Evolutionary conservation across 2,329 filamentous ascomycete genomes (phyloP), one percentile per base, ranked within the genome.

Genomic region (Madurella mycetomatis): DNA sequence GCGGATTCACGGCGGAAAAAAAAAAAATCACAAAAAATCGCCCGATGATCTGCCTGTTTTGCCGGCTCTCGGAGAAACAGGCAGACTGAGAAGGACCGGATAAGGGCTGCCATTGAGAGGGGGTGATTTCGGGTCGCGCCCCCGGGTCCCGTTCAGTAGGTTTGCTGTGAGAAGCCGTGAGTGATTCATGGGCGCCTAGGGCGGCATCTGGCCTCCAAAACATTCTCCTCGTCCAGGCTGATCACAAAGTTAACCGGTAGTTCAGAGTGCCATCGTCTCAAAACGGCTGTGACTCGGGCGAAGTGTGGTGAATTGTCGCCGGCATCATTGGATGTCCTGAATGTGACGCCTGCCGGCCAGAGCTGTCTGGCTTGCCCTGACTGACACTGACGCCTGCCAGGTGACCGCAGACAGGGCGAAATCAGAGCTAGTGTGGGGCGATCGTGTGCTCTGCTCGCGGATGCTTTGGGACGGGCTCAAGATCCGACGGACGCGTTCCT

Each of bases 401-500:
- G 34, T 53, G 47, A 47, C 43, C 43, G 46, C 31, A 39, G 49
- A 25, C 41, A 46, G 45, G 40, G 16, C 32, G 43, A 52, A 46
- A 18, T 17, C 37, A 25, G 42, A 16, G 39, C 39, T 16, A 49
- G 49, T 34, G 19, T 15, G 15, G n/a, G 11, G 40, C 17, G 40
- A 16, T n/a, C n/a, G 40, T 19, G n/a, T 16, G 9, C 16, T 9
- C 40, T 9, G 41, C 13, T 25, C 18, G 51, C 42, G 48, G 18
- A 40, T 56, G 34, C 19, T 48, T 30, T 32, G 48, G n/a, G 42
- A 41, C 45, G 49, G 56, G 58, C 44, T 57, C 51, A 46, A 43
- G 47, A 59, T 57, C 58, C 51, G 60, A 55, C 54, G 51, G 59
- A 59, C 60, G 62, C 62, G 60, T 59, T 59, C 51, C 48, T 54